Evolutionary conservation across 768 basidiomycete species (phyloP).

Genomic region (Pisolithus tinctorius): DNA sequence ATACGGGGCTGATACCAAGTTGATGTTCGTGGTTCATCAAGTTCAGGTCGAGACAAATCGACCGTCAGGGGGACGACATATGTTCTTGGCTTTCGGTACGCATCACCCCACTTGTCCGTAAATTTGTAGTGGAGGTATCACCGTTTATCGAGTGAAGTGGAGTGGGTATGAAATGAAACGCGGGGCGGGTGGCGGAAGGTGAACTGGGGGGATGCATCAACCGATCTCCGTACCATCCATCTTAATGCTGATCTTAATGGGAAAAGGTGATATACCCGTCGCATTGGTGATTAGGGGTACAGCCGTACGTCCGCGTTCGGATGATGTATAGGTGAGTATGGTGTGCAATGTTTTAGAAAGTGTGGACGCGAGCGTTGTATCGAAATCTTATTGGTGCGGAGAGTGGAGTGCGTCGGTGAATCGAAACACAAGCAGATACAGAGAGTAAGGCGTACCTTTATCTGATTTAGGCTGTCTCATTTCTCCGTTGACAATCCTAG

Average conservation of each 20-base stretch:
- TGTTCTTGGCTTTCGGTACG: too few relatives aligned
- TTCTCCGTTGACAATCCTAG: slow-evolving; percentile 76
- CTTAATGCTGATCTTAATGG: slow-evolving; percentile 60
- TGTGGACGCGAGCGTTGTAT: slow-evolving; percentile 50
- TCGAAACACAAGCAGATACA: not conserved
- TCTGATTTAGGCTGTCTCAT: slow-evolving; percentile 65
- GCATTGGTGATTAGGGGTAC: slow-evolving; percentile 80
- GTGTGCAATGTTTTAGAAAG: slow-evolving; percentile 61
- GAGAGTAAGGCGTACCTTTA: slow-evolving; percentile 35
- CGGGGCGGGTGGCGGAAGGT: not conserved
- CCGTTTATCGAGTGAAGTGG: too few relatives aligned
- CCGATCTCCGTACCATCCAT: slow-evolving; percentile 62
- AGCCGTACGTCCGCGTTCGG: slow-evolving; percentile 63
- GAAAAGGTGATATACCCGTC: slow-evolving; percentile 73
- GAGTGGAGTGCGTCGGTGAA: not conserved
- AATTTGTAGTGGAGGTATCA: too few relatives aligned
- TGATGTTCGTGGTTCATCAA: too few relatives aligned
- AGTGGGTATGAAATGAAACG: not conserved
- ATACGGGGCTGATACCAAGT: too few relatives aligned
- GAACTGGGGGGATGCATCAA: slow-evolving; percentile 11
- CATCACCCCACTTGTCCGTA: too few relatives aligned
- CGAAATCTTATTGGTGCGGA: slow-evolving; percentile 46
- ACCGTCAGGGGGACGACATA: too few relatives aligned
- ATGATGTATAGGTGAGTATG: slow-evolving; percentile 74
- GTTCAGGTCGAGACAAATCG: too few relatives aligned